Percentiles rank a stretch among this genome's conserved stretches.
These are phyloP conservation scores for Hortiboletus campestris DNA, from an alignment of 768 basidiomycete species.

Conservation along the genomic window DNA sequence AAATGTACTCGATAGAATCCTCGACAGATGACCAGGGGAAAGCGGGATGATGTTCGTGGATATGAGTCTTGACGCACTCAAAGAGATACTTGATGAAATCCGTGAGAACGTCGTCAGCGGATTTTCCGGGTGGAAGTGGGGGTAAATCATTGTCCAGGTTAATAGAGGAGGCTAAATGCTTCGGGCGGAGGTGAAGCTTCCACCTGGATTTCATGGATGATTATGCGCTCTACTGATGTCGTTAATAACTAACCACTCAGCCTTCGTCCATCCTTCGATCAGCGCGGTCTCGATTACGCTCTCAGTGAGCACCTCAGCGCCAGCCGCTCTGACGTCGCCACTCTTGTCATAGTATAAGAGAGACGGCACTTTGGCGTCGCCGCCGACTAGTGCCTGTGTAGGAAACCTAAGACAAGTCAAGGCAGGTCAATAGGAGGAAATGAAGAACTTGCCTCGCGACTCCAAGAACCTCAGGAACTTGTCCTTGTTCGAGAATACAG, in stretches of 20 bases:
- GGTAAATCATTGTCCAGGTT: slow-evolving; percentile 22
- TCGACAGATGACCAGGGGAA: slow-evolving; percentile 15
- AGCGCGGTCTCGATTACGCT: slow-evolving; percentile 33
- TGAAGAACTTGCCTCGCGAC: slow-evolving; percentile 1
- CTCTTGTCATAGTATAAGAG: slow-evolving; percentile 41
- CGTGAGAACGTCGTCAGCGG: neutral
- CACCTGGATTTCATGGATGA: slow-evolving; percentile 14
- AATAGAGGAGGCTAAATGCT: slow-evolving; percentile 13
- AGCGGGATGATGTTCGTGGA: slow-evolving; percentile 14
- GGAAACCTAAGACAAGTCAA: slow-evolving; percentile 35
- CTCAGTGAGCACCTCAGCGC: slow-evolving; percentile 38
- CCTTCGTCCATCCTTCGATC: slow-evolving; percentile 23
- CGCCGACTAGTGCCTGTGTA: slow-evolving; percentile 34
- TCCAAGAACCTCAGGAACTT: slow-evolving; percentile 7
- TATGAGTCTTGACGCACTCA: slow-evolving; percentile 9
- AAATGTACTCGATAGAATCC: slow-evolving; percentile 16
- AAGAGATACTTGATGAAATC: neutral
- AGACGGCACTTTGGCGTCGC: slow-evolving; percentile 44
- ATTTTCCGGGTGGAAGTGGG: slow-evolving; percentile 19
- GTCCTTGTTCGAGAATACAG: slow-evolving; percentile 7
- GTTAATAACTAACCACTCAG: slow-evolving; percentile 16
- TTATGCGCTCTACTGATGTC: neutral
- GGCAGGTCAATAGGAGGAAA: neutral
- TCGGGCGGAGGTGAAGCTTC: slow-evolving; percentile 25
- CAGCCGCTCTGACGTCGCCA: slow-evolving; percentile 37